A percentile compares a stretch with the other conserved stretches of the same genome.
These are phyloP conservation scores for Petunia secreta DNA, from an alignment of 257 asterid genomes.

Conservation along the genomic window DNA sequence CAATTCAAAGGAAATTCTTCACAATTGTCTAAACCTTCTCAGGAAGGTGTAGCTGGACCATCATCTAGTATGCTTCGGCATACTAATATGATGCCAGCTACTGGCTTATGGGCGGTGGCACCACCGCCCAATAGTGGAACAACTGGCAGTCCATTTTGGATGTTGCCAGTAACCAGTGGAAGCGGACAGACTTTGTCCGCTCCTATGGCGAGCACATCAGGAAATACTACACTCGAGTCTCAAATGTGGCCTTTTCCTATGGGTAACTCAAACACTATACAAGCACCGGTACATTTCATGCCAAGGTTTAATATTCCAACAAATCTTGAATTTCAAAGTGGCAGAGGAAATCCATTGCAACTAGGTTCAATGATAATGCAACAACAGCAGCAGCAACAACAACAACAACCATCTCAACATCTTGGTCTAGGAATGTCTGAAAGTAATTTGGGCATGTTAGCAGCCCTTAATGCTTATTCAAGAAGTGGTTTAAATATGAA, in stretches of 20 bases:
- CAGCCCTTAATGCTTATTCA: conserved; percentile 53
- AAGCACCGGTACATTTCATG: conserved; percentile 56
- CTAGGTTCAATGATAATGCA: conserved; percentile 52
- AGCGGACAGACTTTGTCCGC: conserved; percentile 22
- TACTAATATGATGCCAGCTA: conserved; percentile 44
- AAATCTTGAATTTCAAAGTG: conserved; percentile 54
- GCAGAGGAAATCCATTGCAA: conserved; percentile 42
- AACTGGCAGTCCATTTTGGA: conserved; percentile 51
- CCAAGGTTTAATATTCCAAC: conserved; percentile 57
- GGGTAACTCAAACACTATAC: conserved; percentile 41
- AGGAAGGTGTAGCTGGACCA: conserved; percentile 39
- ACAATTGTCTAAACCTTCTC: conserved; percentile 38
- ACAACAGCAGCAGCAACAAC: conserved; percentile 33
- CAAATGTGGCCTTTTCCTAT: conserved; percentile 65
- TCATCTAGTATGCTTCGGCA: conserved; percentile 47
- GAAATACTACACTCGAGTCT: conserved; percentile 35
- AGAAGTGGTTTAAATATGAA: conserved; percentile 44
- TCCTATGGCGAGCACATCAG: conserved; percentile 29
- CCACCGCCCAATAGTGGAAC: conserved; percentile 31
- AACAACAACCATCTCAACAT: conserved; percentile 46
- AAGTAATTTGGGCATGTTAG: conserved; percentile 63
- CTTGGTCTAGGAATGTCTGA: conserved; percentile 50
- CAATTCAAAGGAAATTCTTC: conserved; percentile 42
- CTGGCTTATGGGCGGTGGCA: conserved; percentile 67
- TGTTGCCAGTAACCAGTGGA: conserved; percentile 56